Evolutionary conservation across 441 rosid species (phyloP).

Genomic region (Corymbia calophylla): DNA sequence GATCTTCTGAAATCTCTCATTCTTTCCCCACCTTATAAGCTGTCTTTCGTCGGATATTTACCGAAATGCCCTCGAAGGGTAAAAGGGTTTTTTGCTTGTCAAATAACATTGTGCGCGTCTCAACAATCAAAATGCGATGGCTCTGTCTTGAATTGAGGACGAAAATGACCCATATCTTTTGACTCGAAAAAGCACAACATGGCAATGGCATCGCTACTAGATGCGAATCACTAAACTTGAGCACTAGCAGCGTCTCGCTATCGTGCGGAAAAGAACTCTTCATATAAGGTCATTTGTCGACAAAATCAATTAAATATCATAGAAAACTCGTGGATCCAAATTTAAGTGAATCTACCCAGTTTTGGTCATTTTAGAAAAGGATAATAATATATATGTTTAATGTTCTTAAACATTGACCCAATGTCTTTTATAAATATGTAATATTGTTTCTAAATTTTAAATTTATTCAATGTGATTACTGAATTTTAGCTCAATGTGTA

Average conservation of each 20-base stretch:
- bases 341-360: background rate
- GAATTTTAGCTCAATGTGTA: background rate
- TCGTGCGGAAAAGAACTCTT: background rate
- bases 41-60: background rate
- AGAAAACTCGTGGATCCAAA: background rate
- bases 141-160: background rate
- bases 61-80: background rate
- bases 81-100: background rate
- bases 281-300: background rate
- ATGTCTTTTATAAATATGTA: no score
- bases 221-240: background rate
- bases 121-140: background rate
- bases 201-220: background rate
- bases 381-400: no score
- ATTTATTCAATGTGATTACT: no score
- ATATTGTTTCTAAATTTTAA: no score
- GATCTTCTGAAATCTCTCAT: background rate
- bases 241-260: rapidly evolving
- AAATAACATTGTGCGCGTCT: background rate
- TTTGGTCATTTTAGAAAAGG: background rate
- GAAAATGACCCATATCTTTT: background rate
- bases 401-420: rapidly evolving
- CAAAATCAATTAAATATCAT: background rate
- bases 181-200: background rate
- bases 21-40: background rate